Base-by-base conservation (phyloP, 2,329 filamentous ascomycete species). In the Plectosphaerella sp. region DNA sequence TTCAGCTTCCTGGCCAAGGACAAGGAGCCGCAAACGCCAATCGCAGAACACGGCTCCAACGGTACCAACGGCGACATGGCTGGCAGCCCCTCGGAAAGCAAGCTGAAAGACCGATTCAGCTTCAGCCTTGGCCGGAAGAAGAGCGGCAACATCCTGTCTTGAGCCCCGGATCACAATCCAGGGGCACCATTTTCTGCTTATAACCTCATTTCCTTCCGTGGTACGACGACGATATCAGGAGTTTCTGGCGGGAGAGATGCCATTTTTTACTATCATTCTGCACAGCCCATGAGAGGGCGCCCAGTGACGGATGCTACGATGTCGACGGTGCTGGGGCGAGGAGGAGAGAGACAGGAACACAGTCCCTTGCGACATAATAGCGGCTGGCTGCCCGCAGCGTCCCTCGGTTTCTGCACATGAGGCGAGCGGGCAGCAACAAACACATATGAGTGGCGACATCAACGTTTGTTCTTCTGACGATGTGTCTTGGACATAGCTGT, bases 91-190 rank as follows among this genome's bases (percentile, higher is more conserved):
- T 55, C 58, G 25, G 48, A 61, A 49, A 71, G 73, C 43, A 80
- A 80, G 65, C 66, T 75, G 46, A 86, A 82, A 66, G 83, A 84
- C 57, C 77, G 86, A 24, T 88, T 91, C 60, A 87, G 78, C 59
- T 83, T 85, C 59, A 74, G 80, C 53, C 62, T 91, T 12, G 84
- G 87, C 5, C 74, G 83, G 62, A 91, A 91, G 75, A 91, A 88
- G 78, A 87, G 82, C 66, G 79, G 75, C 55, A 72, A 74, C 55
- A 62, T 74, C 52, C 48, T 57, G 37, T 57, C 55, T 49, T 53
- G 45, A 55, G 22, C 28, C 45, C 28, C 28, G 8, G 28, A 3
- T 5, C 28, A 9, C 28, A 33, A 3, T 12, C 11, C 4, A 33
- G 28, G 28, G 11, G 28, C 28, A 33, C 11, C 28, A 33, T 33